Evolutionary conservation across 2,329 filamentous ascomycete species (phyloP), one percentile per base, ranked within the genome.

Genomic region (Cladophialophora carrionii): DNA sequence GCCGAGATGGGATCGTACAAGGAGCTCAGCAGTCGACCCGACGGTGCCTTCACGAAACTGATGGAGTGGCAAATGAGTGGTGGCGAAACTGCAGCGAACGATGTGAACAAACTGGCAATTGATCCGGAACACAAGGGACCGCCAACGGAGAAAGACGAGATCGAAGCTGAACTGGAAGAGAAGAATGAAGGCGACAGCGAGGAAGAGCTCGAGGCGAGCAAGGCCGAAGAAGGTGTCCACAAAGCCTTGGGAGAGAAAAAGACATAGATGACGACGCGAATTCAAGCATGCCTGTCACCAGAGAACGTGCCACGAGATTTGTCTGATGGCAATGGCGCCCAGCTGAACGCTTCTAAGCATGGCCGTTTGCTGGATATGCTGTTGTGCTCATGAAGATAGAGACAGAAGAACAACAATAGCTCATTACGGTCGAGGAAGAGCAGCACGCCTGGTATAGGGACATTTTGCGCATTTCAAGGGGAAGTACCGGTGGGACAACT

Each of bases 11-110:
- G 95, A 63, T 90, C 89, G 64, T 99, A 96, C 76, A 80, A 84
- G 26, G 85, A 92, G 69, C 84, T 99, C 24, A 90, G 88, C 59
- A 82, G 85, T 4, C 87, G 91, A 65, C 84, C 85, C 17, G 81
- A 89, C 9, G 96, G 94, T 59, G 92, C 93, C 1, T 99, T 99
- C 75, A 94, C 88, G 72, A 95, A 90, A 79, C 82, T 99, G 60
- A 99, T 99, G 95, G 94, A 98, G 78, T 98, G 93, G 93, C 95
- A 99, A 79, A 90, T 98, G 87, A 95, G 85, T 72, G 94, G 93
- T 12, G 90, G 90, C 8, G 92, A 96, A 37, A 72, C 68, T 55
- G 62, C 64, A 29, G 71, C 53, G 65, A 52, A 49, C 22, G 60
- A 69, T 24, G 43, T 65, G 14, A 49, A 63, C 20, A 58, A 69